phyloP scores from a whole-genome alignment of 331 rosid species.

The Acacia pycnantha region DNA sequence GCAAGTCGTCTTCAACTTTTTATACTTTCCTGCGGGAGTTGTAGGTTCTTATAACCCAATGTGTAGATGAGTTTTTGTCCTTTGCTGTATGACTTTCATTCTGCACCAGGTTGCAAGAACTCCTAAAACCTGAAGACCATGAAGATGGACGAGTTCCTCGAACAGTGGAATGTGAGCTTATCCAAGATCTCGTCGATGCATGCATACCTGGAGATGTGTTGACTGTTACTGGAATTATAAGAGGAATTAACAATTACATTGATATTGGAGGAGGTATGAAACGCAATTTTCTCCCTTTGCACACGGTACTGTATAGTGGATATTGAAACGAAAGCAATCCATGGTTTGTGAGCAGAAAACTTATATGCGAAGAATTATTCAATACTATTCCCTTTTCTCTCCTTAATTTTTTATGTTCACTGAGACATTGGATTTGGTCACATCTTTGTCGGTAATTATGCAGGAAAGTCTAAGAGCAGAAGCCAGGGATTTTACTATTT shows the following conservation, averaged over 20 bases:
- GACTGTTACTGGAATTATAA: slow-evolving; percentile 88
- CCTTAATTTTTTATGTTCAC: not conserved
- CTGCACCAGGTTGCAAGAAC: slow-evolving; percentile 71
- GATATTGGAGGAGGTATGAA: slow-evolving; percentile 93
- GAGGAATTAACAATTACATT: slow-evolving; percentile 90
- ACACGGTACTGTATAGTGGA: not conserved
- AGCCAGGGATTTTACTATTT: slow-evolving; percentile 91
- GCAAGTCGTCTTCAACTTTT: not conserved
- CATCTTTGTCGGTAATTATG: slow-evolving; percentile 28
- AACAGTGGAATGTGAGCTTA: slow-evolving; percentile 94
- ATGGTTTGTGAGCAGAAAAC: slow-evolving; percentile 1
- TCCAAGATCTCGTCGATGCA: slow-evolving; percentile 87
- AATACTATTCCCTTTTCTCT: not conserved
- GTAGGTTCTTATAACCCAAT: slow-evolving; percentile 7
- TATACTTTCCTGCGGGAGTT: not conserved
- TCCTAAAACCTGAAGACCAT: slow-evolving; percentile 81
- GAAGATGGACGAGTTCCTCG: slow-evolving; percentile 98
- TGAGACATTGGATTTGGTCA: slow-evolving; percentile 11
- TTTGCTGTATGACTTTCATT: not conserved
- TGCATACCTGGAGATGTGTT: slow-evolving; percentile 98
- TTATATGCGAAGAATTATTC: not conserved
- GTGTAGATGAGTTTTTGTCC: not conserved
- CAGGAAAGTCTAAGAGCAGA: slow-evolving; percentile 82
- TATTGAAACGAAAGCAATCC: slow-evolving; percentile 21
- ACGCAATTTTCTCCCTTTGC: slow-evolving; percentile 15